Conservation (phyloP, 2,329 filamentous ascomycete genomes). For the Fusarium vanettenii region DNA sequence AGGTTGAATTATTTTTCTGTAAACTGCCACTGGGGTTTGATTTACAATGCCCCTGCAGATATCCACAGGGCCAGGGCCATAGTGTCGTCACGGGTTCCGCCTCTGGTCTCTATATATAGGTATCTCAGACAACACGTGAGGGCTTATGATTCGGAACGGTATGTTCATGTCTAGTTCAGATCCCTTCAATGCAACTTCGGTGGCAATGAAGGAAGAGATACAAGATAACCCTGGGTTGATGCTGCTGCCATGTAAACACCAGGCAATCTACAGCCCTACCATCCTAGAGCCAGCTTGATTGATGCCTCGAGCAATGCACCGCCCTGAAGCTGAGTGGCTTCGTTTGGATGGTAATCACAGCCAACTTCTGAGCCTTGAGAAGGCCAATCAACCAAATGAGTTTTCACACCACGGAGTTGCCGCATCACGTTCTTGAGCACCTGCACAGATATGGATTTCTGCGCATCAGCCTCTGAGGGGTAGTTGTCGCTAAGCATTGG, state of each 20-base stretch:
- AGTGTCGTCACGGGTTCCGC: not conserved
- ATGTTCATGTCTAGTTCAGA: not conserved
- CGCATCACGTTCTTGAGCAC: constrained; percentile 50
- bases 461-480: constrained; percentile 49
- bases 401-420: constrained; percentile 44
- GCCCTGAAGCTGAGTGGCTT: constrained; percentile 49
- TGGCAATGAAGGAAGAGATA: not conserved
- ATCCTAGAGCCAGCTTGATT: constrained; percentile 32
- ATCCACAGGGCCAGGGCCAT: too few species aligned
- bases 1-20: too few species aligned
- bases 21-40: too few species aligned
- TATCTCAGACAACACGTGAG: not conserved
- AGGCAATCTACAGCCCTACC: not conserved
- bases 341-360: constrained; percentile 57
- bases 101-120: not conserved
- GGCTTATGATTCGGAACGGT: not conserved
- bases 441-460: constrained; percentile 51
- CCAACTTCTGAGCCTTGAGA: constrained; percentile 53
- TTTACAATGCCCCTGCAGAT: too few species aligned
- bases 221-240: not conserved
- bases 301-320: constrained; percentile 45
- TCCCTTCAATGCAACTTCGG: not conserved
- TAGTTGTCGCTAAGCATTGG: constrained; percentile 55
- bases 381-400: constrained; percentile 56
- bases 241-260: not conserved